These are phyloP conservation scores for Quercus phellos DNA, from an alignment of 331 rosid species.

Conservation along the genomic window DNA sequence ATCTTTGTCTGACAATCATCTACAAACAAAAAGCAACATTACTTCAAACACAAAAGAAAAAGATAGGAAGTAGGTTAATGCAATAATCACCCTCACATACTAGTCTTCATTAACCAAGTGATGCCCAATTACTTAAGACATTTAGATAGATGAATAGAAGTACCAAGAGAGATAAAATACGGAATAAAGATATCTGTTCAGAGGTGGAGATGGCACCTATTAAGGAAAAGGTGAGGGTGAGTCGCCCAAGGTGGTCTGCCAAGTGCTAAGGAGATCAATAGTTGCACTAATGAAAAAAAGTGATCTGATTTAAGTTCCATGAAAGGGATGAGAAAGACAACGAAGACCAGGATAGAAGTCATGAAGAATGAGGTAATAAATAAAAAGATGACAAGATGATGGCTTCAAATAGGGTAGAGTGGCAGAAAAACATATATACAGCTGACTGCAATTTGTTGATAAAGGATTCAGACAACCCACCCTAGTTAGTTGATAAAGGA, in stretches of 20 bases:
- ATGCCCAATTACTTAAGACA: neutral
- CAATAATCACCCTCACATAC: neutral
- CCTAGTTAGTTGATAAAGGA: neutral
- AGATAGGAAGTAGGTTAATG: constrained; percentile 1
- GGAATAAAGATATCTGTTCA: neutral
- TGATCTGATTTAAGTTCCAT: neutral
- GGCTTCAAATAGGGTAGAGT: neutral
- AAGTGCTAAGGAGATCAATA: neutral
- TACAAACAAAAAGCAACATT: constrained; percentile 28
- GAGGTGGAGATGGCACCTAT: neutral
- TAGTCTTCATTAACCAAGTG: neutral
- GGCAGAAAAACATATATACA: neutral
- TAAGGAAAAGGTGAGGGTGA: neutral
- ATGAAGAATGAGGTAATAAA: neutral
- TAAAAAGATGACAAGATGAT: neutral
- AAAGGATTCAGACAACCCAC: neutral
- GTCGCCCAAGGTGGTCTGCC: neutral
- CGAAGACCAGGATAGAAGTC: neutral
- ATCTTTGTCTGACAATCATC: constrained; percentile 49
- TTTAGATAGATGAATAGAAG: neutral
- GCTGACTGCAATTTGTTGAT: neutral
- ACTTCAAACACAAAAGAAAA: constrained; percentile 11
- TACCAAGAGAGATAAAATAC: neutral
- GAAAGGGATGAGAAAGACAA: neutral
- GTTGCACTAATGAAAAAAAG: neutral